Evolutionary conservation across 441 rosid species (phyloP), one percentile per base, ranked within the genome.

Genomic region (Geranium incanum): DNA sequence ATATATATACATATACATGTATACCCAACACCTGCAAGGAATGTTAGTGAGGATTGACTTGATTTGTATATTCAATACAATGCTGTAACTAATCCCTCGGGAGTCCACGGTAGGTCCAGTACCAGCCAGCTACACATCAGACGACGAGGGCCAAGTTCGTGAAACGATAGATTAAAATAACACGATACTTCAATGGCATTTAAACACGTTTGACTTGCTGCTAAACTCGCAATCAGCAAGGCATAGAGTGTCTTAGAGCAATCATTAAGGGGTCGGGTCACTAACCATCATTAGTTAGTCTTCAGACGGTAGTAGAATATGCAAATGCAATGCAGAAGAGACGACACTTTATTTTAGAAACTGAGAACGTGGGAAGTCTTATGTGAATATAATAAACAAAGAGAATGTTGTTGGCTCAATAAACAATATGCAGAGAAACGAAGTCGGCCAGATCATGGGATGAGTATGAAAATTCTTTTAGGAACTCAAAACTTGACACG

Each of bases 111-210:
- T 68, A 77, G 84, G 81, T 69, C 71, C 75, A 60, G 67, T 7
- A 79, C 75, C 86, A 73, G 82, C 80, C 85, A 69, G 66, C 57
- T 68, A 82, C 87, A 86, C 80, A 87, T 82, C 81, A 82, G 70
- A 74, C n/a, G 37, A 74, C n/a, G 37, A 45, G 39, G 83, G 73
- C 79, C 78, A 75, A 72, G 68, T 79, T 73, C 85, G 69, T 71
- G 80, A 75, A 67, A 68, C 69, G 71, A 77, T 76, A 12, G 39
- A 81, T 60, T 79, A 73, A 79, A 82, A 67, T 38, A 74, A 60
- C 1, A 19, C 1, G 48, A 33, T 23, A 43, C 23, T 70, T 75
- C 48, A 66, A 71, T 11, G 77, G 2, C 57, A 33, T 66, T 76
- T 67, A 48, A 71, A 65, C 70, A 33, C n/a, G 45, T 48, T 68